Evolutionary conservation across 129 eudicot species (phyloP).

Genomic region (Saussurea involucrata): DNA sequence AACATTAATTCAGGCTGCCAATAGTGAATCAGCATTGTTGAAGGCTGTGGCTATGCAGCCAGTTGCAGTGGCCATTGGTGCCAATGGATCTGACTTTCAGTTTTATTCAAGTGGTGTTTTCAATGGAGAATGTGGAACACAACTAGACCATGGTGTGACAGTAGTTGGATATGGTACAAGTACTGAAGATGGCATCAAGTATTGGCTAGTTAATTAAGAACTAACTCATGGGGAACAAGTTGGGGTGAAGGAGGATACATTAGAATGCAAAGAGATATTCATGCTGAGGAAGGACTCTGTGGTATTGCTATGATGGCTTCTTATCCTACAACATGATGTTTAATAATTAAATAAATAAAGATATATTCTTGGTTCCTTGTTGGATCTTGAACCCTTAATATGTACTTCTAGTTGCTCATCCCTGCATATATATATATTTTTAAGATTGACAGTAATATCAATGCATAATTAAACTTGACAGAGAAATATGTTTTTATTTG

Average conservation of each 20-base stretch:
- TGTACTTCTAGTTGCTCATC: background rate
- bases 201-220: conserved; percentile 81
- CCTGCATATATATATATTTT: too few species aligned
- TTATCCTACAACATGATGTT: conserved; percentile 53
- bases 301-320: conserved; percentile 77
- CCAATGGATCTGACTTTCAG: conserved; percentile 7
- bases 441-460: too few species aligned
- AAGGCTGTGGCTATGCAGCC: conserved; percentile 31
- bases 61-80: conserved; percentile 15
- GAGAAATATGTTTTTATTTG: background rate
- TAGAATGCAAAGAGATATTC: conserved; percentile 52
- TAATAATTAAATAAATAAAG: conserved; percentile 27
- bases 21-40: conserved; percentile 16
- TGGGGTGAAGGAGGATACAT: conserved; percentile 83
- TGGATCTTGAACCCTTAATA: too few species aligned
- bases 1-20: conserved; percentile 9
- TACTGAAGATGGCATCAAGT: conserved; percentile 56
- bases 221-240: conserved; percentile 71
- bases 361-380: background rate
- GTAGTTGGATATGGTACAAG: conserved; percentile 69
- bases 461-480: too few species aligned
- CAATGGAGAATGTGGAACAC: conserved; percentile 51
- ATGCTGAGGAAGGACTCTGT: conserved; percentile 54
- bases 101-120: conserved; percentile 17
- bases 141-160: conserved; percentile 71